Conservation (phyloP, 2,329 filamentous ascomycete species). For the Fusarium gaditjirri region DNA sequence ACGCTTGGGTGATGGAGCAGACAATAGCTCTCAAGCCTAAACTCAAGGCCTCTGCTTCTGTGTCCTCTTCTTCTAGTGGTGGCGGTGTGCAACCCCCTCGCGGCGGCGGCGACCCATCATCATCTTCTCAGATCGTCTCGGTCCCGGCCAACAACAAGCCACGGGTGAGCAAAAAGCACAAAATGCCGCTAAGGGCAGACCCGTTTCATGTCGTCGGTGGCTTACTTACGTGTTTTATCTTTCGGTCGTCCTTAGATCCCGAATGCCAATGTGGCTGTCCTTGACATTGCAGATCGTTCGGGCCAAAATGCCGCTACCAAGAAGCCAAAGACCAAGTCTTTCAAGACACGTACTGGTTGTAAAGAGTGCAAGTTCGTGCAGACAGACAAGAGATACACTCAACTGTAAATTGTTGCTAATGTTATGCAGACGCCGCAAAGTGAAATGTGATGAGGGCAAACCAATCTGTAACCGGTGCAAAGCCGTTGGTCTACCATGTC, state of each 20-base stretch:
- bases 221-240: not conserved
- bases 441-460: constrained; percentile 41
- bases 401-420: not conserved
- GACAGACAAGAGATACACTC: not conserved
- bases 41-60: not conserved
- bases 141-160: not conserved
- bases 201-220: constrained; percentile 1
- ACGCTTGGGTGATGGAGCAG: not conserved
- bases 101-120: not conserved
- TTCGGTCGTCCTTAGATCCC: constrained; percentile 3
- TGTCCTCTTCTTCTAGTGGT: not conserved
- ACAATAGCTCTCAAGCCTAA: not conserved
- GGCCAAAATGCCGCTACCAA: not conserved
- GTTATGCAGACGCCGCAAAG: constrained; percentile 35
- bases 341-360: constrained; percentile 37
- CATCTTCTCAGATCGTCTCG: constrained; percentile 5
- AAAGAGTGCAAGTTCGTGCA: constrained; percentile 39
- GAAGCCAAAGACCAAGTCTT: constrained; percentile 25
- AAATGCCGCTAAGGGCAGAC: not conserved
- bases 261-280: constrained; percentile 17
- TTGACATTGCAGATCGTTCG: constrained; percentile 19
- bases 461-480: constrained; percentile 35
- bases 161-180: not conserved
- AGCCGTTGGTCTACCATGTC: constrained; percentile 18
- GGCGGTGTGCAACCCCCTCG: not conserved